Base-by-base conservation (phyloP, 257 asterid genomes). In the Solanum stenotomum region DNA sequence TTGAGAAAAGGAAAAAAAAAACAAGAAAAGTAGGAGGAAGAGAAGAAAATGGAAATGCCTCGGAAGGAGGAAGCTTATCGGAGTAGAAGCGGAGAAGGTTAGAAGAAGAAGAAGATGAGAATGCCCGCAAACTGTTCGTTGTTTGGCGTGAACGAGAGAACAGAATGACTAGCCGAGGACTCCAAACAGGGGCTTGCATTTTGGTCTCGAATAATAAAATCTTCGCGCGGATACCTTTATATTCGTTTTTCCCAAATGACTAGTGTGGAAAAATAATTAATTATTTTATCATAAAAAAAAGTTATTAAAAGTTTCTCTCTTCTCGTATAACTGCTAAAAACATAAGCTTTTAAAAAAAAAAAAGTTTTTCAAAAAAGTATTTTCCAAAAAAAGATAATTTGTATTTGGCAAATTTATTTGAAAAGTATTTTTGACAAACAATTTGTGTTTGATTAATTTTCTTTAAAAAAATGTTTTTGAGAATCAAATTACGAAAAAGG, bases 71-170 rank as follows among this genome's bases (percentile, higher is more conserved):
- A 78, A 95, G 89, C 49, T 88, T 92, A 65, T 94, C 93, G 75
- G 99, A 95, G 93, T 93, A 93, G 96, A 97, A 96, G 74, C 99
- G 98, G 85, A 95, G 98, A 85, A 95, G 96, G 79, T 90, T 94
- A 86, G 91, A 87, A 61, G 90, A 91, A 46, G 49, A 11, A 1
- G 96, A 87, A 1, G 95, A 92, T 23, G 98, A 94, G 88, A 92
- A 93, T 40, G 94, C 67, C 27, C 94, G 96, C 34, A 88, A 44
- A 79, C 49, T 88, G 56, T 89, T 90, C 7, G 87, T 18, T 49
- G 38, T 86, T 4, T 20, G 18, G 40, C 87, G 59, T 27, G 94
- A 84, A 84, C 92, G 86, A 65, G 59, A 91, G 40, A 87, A 75
- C 31, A 83, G 59, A 44, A 68, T 87, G 11, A 83, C 68, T 15